Base-by-base conservation (phyloP, 2,329 filamentous ascomycete species). In the Fusarium piperis region DNA sequence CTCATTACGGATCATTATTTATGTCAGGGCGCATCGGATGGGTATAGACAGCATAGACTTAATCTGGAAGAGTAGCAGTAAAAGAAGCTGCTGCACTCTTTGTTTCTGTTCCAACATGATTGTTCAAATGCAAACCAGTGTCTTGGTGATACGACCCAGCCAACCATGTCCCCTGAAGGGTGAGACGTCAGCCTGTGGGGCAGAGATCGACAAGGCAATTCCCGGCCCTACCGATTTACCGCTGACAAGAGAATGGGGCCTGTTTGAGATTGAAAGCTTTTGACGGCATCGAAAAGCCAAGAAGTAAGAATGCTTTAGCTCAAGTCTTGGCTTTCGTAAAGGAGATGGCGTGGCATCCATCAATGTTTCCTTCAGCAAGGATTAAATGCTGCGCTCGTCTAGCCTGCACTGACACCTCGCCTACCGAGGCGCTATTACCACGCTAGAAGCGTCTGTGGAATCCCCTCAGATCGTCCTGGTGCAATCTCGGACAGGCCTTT, bases 1-100 rank as follows among this genome's bases (percentile, higher is more conserved):
- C 53, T 74, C 2, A 33, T 74, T 15, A 48, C 44, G 36, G 72
- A 73, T 65, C 72, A 74, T 51, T 71, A 74, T 59, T 26, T 74
- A 8, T 74, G 72, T 18, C 46, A 73, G 44, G 64, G 59, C 6
- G 67, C 70, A 57, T 62, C 71, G 23, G 32, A 58, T 12, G 59
- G 48, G 3, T 70, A 72, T 58, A 70, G 30, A 57, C 55, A 67
- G 57, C 62, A 62, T 69, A 63, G 68, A 69, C 61, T 65, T 59
- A 69, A 65, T 33, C 23, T 46, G 10, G 41, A 46, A 46, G 20
- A 46, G 41, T 46, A 20, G 20, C 39, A 23, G 39, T 8, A 44
- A 20, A 44, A 44, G 23, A 12, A 11, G 32, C 23, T n/a, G 32
- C 41, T 46, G 20, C 23, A 28, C 8, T 46, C 20, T 46, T 46